Conservation (phyloP, 768 basidiomycete genomes). For the Pleurotus cornucopiae region DNA sequence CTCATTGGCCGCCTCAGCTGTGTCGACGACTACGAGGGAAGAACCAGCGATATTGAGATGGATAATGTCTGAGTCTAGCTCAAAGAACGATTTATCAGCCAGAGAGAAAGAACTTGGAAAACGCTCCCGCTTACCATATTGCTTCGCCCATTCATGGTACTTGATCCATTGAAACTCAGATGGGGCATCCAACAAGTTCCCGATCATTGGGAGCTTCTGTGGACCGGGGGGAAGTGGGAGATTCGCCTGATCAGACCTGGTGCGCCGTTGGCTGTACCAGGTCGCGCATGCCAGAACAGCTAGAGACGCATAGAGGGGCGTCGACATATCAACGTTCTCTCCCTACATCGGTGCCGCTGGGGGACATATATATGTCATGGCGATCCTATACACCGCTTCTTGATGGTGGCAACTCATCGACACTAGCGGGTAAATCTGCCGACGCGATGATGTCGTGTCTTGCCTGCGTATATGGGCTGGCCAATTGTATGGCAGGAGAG, state of each 20-base stretch:
- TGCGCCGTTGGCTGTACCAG: too few relatives aligned
- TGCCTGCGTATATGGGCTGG: too few relatives aligned
- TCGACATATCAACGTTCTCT: too few relatives aligned
- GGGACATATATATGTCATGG: too few relatives aligned
- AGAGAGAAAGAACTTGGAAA: neutral
- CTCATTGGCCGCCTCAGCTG: conserved; percentile 28
- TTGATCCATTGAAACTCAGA: neutral
- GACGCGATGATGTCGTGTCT: too few relatives aligned
- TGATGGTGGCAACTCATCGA: too few relatives aligned
- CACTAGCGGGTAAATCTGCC: too few relatives aligned
- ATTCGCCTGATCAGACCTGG: neutral
- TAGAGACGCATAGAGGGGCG: too few relatives aligned
- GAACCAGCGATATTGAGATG: conserved; percentile 24
- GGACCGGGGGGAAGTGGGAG: neutral
- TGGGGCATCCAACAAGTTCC: neutral
- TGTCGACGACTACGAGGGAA: conserved; percentile 32
- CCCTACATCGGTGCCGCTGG: too few relatives aligned
- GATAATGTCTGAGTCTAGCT: conserved; percentile 26
- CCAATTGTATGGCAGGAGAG: too few relatives aligned
- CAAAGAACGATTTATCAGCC: neutral
- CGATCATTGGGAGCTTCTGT: neutral
- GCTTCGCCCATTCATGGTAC: neutral
- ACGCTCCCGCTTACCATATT: neutral
- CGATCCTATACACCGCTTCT: too few relatives aligned
- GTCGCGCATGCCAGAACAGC: too few relatives aligned